Conservation (phyloP, 1,284 basidiomycete genomes). For the Moniliophthora roreri region DNA sequence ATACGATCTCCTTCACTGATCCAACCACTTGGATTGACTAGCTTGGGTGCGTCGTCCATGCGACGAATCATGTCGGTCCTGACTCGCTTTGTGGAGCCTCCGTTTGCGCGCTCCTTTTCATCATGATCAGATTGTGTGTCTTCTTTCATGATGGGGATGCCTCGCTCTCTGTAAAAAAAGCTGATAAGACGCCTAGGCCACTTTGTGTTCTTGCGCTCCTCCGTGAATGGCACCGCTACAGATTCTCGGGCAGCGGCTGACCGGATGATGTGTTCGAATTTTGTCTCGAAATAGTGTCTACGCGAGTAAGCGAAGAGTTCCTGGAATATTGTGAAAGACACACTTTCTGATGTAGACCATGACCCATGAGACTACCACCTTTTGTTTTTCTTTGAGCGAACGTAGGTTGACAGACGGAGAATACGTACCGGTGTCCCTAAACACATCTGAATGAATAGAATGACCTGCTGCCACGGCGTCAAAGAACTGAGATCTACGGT, state of each 20-base stretch:
- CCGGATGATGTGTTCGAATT: slow-evolving; percentile 69
- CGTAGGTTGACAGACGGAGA: not conserved
- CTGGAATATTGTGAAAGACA: slow-evolving; percentile 19
- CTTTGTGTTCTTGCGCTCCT: slow-evolving; percentile 17
- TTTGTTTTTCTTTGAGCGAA: slow-evolving; percentile 4
- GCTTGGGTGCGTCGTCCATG: slow-evolving; percentile 75
- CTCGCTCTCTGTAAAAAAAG: slow-evolving; percentile 12
- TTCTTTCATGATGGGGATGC: slow-evolving; percentile 3
- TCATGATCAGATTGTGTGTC: not conserved
- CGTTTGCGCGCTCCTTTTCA: slow-evolving; percentile 18
- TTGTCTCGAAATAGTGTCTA: slow-evolving; percentile 75
- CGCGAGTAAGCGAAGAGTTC: not conserved
- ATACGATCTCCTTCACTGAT: slow-evolving; percentile 44
- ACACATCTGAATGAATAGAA: slow-evolving; percentile 74
- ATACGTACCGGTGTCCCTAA: slow-evolving; percentile 67
- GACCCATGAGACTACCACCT: slow-evolving; percentile 72
- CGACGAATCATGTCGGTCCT: slow-evolving; percentile 84
- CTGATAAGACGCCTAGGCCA: slow-evolving; percentile 31
- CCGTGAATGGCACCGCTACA: slow-evolving; percentile 18
- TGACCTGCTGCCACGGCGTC: slow-evolving; percentile 75
- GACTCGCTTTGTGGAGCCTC: slow-evolving; percentile 35
- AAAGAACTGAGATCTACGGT: slow-evolving; percentile 74
- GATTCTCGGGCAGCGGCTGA: slow-evolving; percentile 40
- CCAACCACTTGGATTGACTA: slow-evolving; percentile 84
- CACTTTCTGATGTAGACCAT: slow-evolving; percentile 70